Base-by-base conservation (phyloP, 108 stramenopile species). In the Cylindrotheca fusiformis region DNA sequence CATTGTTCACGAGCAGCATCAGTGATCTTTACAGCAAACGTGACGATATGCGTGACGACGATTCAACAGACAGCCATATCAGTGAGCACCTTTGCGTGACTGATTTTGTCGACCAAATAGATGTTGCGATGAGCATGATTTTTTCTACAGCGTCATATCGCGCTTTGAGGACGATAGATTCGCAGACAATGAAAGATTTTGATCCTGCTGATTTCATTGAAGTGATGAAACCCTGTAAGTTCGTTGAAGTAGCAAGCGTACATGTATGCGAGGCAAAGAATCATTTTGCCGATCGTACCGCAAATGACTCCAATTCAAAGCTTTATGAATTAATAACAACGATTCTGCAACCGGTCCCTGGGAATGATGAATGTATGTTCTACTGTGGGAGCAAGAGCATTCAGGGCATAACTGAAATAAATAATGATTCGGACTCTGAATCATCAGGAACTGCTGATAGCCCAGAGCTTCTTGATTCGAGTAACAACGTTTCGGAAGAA, bases 1-100 rank as follows among this genome's bases (percentile, higher is more conserved):
- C 71, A 10, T 86, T 85, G 48, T 91, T 84, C 47, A 86, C 90
- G 8, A 73, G 76, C 33, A 85, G 83, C 44, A 77, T 86, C 20
- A 74, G 65, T 26, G 81, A 83, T 67, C 63, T 90, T 0, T 91
- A 91, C 71, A 82, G 73, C 45, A 79, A 69, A 41, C 71, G 85
- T 18, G 79, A 87, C 44, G 85, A 82, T 32, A 33, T 71, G 18
- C 70, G 25, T n/a, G 83, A 83, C 26, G 80, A 71, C 24, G 70
- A 69, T 33, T 67, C 70, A 12, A 53, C 52, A 10, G 69, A 80
- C 14, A 67, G 56, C 41, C 72, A 78, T 49, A 67, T 73, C 33
- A 86, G 73, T 33, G 85, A 88, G 47, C 60, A 75, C 25, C 60
- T 84, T 23, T 78, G 71, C 22, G 63, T 85, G 3, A 63, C 78